Base-by-base conservation (phyloP, 495 filamentous ascomycete genomes). In the Aspergillus heteromorphus region DNA sequence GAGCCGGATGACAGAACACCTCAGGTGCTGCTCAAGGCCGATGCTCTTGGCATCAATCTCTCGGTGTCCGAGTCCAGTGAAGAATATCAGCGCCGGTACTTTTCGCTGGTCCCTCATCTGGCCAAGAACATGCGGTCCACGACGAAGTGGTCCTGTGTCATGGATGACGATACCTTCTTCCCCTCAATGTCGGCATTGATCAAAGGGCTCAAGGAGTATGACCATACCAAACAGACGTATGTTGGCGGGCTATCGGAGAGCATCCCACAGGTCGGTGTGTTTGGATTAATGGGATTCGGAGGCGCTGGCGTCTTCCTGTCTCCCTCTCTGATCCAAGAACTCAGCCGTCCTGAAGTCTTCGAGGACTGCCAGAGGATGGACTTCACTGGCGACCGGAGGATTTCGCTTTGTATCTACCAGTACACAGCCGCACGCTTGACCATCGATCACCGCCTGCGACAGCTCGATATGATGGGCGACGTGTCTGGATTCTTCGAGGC, bases 151-250 rank as follows among this genome's bases (percentile, higher is more conserved):
- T 71, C 78, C 11, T 79, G 72, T 45, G 71, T 89, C 29, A 74
- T 87, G 23, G 85, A 89, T 63, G 86, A 89, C 65, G 86, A 89
- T 62, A 87, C 86, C 4, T 86, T 86, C 59, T 83, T 85, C 69
- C 70, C 76, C 0, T 80, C 75, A 17, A 73, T 84, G 65, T 52
- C 65, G 11, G 65, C 66, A 13, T 63, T 86, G n/a, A 63, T 80
- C 4, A 53, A 71, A 2, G 76, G 70, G 23, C 64, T 86, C 1
- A 53, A 29, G 14, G 47, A 64, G 19, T 80, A 81, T 59, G 73
- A 83, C 49, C 62, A 76, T 40, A 66, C 61, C 1, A 63, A 75
- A 38, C 68, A 69, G 14, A 69, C 73, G 55, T 85, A 84, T 53
- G 69, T 85, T 18, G 81, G 83, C 29, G 71, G 77, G 42, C 64